Conservation (phyloP, 176 grass and related monocot species). For the Oropetium thomaeum region DNA sequence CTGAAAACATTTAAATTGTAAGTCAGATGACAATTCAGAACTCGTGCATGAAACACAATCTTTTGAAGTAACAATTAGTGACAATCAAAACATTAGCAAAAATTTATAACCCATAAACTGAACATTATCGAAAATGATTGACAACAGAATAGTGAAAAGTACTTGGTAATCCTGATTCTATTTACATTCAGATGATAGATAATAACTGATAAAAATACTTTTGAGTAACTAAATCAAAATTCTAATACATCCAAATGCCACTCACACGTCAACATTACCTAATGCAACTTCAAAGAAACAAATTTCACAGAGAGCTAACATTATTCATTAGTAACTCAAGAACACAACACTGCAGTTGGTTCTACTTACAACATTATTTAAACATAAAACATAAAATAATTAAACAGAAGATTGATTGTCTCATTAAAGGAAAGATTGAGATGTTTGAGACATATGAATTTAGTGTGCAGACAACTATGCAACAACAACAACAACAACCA, state of each 20-base stretch:
- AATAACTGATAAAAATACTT: neutral
- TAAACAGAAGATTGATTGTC: neutral
- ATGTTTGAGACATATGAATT: constrained; percentile 21
- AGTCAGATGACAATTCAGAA: constrained; percentile 16
- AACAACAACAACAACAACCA: no score
- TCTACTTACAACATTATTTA: neutral
- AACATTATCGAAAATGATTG: neutral
- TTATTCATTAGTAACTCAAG: neutral
- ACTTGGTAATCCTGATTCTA: neutral
- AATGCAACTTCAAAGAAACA: neutral
- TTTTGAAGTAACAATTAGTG: neutral
- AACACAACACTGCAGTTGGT: neutral
- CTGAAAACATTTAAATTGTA: constrained; percentile 42
- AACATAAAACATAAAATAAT: neutral
- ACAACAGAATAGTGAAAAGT: neutral
- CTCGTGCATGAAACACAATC: constrained; percentile 1
- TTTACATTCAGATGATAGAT: neutral
- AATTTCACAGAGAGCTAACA: neutral
- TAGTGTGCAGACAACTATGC: neutral
- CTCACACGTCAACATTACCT: neutral
- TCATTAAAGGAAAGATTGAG: neutral
- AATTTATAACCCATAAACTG: neutral
- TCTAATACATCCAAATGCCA: neutral
- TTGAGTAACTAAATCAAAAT: neutral
- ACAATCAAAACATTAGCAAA: neutral